Evolutionary conservation across 1,284 basidiomycete genomes (phyloP), one percentile per base, ranked within the genome.

Genomic region (Phlebopus sp.): DNA sequence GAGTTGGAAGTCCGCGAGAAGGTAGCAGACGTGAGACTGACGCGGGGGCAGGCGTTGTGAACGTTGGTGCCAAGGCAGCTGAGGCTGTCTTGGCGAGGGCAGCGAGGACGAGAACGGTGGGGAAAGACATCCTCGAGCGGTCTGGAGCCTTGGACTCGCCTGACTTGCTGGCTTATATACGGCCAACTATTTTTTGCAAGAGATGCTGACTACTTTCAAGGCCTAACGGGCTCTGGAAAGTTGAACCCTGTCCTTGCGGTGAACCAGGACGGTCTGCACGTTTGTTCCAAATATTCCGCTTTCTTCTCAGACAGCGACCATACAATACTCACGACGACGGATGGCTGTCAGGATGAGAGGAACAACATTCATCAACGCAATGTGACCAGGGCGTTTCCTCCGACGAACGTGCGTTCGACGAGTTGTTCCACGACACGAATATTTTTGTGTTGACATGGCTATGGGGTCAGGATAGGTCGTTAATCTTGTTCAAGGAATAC

Each of bases 41-140:
- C 63, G 51, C 54, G 23, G 59, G 42, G 30, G 62, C 61, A 9
- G 58, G 59, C 14, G 59, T 21, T 17, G 60, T 62, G 42, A 60
- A 62, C 4, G 50, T 50, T 9, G 55, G 23, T 8, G 47, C 49
- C 5, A 49, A 18, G 37, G 52, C 46, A 23, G 59, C 62, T 42
- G 45, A 54, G 31, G 47, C 46, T 5, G 43, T 37, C 29, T 30
- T 51, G 46, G 49, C 50, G 19, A 66, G 52, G 7, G 53, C 52
- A 29, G 46, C 47, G 30, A 67, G 46, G 30, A 53, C 37, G 42
- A 64, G 44, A 38, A 54, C 14, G 30, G 42, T 30, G 11, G 36
- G 27, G 35, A 46, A 15, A 36, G 44, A 52, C 52, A 64, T 64
- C 23, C 25, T 44, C 21, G 9, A 9, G 9, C 25, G 3, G 11